Conservation (phyloP, 2,329 filamentous ascomycete species). For the Tolypocladium album region DNA sequence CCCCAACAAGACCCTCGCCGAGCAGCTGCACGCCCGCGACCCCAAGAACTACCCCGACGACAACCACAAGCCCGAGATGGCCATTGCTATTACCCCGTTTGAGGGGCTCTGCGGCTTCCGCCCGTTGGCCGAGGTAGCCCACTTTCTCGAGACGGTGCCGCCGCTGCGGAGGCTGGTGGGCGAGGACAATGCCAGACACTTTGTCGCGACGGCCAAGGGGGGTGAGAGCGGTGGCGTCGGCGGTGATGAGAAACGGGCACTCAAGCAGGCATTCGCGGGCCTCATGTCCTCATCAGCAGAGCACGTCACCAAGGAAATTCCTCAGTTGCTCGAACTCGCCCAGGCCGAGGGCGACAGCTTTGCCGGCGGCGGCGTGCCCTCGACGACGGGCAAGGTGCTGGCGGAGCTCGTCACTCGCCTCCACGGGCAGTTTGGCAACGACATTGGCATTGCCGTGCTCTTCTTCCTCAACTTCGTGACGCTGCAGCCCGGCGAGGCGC, state of each 20-base stretch:
- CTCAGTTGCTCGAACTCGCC: constrained; percentile 61
- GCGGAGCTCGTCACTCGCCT: constrained; percentile 68
- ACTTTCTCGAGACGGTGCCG: constrained; percentile 56
- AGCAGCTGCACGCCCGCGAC: constrained; percentile 75
- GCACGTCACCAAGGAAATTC: constrained; percentile 41
- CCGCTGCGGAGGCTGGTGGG: constrained; percentile 58
- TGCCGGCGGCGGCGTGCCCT: constrained; percentile 58
- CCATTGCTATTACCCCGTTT: constrained; percentile 92
- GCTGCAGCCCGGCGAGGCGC: constrained; percentile 78
- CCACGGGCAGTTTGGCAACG: constrained; percentile 73
- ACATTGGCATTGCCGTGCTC: constrained; percentile 88
- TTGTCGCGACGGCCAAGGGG: constrained; percentile 37
- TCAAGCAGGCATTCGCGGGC: constrained; percentile 64
- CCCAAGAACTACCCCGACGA: constrained; percentile 96
- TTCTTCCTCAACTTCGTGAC: constrained; percentile 97
- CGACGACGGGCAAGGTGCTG: constrained; percentile 58
- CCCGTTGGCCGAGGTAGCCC: constrained; percentile 72
- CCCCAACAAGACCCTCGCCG: constrained; percentile 84
- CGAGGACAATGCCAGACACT: constrained; percentile 47
- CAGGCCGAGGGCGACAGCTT: constrained; percentile 60
- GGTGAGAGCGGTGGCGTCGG: constrained; percentile 27
- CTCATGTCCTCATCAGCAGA: constrained; percentile 71
- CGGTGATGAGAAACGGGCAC: constrained; percentile 62
- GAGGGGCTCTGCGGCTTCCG: constrained; percentile 95
- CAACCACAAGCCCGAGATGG: constrained; percentile 99